phyloP scores from a whole-genome alignment of 257 asterid genomes.

The Solanum ossicruentum region DNA sequence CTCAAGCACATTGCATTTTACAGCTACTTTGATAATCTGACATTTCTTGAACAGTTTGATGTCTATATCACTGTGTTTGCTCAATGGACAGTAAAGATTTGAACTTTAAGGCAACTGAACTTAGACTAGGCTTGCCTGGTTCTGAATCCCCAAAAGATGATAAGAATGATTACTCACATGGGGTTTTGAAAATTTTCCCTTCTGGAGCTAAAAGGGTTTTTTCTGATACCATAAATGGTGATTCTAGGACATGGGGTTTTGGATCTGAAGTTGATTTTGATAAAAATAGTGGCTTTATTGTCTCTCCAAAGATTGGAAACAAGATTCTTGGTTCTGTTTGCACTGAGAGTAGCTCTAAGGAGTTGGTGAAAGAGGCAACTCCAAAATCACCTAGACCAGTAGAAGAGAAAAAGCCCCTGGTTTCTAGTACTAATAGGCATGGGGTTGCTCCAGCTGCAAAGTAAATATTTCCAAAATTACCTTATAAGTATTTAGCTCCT shows the following conservation, averaged over 20 bases:
- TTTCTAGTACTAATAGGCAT: conserved; percentile 9
- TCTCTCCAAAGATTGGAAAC: conserved; percentile 17
- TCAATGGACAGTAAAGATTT: conserved; percentile 17
- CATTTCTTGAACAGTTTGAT: neutral
- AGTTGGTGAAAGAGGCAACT: conserved; percentile 14
- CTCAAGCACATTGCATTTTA: neutral
- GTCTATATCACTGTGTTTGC: conserved; percentile 8
- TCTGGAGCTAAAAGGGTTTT: conserved; percentile 36
- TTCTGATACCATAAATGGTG: conserved; percentile 20
- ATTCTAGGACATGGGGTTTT: conserved; percentile 29
- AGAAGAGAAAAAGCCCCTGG: conserved; percentile 21
- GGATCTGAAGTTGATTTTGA: conserved; percentile 25
- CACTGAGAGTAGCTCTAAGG: neutral
- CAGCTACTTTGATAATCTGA: neutral
- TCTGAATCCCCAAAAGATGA: conserved; percentile 13
- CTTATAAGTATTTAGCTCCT: neutral
- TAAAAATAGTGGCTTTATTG: conserved; percentile 17
- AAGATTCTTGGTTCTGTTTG: conserved; percentile 11
- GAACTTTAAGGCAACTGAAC: conserved; percentile 38
- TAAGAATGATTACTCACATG: neutral
- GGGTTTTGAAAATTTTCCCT: conserved; percentile 6
- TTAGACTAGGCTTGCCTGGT: conserved; percentile 35
- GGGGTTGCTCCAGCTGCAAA: conserved; percentile 25
- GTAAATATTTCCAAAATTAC: conserved; percentile 2
- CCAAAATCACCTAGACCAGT: conserved; percentile 13